A percentile compares a stretch with the other conserved stretches of the same genome.
Conservation (phyloP, 2,329 filamentous ascomycete genomes). For the Myriosclerotinia scirpicola region DNA sequence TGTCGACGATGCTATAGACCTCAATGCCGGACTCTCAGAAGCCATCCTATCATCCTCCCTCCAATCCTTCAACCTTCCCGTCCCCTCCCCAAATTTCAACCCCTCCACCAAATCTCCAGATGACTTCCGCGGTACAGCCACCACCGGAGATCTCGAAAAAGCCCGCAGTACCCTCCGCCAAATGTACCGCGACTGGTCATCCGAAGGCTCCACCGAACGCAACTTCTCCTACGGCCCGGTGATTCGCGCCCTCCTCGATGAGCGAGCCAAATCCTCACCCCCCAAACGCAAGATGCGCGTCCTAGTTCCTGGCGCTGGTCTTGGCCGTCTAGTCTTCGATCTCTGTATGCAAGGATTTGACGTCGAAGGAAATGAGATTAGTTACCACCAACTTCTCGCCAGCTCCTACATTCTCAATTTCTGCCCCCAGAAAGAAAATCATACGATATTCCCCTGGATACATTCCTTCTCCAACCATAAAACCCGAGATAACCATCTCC, state of each 20-base stretch:
- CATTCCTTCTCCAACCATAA: slow-evolving; percentile 85
- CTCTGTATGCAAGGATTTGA: slow-evolving; percentile 71
- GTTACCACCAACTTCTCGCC: slow-evolving; percentile 91
- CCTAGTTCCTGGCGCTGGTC: slow-evolving; percentile 84
- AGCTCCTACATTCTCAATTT: slow-evolving; percentile 75
- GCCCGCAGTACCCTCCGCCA: slow-evolving; percentile 89
- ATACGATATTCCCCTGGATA: slow-evolving; percentile 81
- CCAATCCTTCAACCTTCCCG: slow-evolving; percentile 58
- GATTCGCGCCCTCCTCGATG: slow-evolving; percentile 59
- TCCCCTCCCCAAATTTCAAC: slow-evolving; percentile 11
- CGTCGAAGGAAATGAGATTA: slow-evolving; percentile 91
- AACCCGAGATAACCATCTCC: slow-evolving; percentile 72
- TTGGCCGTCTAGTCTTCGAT: slow-evolving; percentile 88
- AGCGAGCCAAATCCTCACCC: slow-evolving; percentile 40
- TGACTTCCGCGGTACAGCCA: slow-evolving; percentile 71
- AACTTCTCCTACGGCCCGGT: slow-evolving; percentile 76
- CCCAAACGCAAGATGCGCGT: slow-evolving; percentile 48
- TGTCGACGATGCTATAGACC: slow-evolving; percentile 84
- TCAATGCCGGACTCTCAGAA: slow-evolving; percentile 80
- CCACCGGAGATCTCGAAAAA: slow-evolving; percentile 78
- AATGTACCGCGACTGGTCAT: slow-evolving; percentile 93
- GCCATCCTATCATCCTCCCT: slow-evolving; percentile 72
- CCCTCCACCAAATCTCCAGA: slow-evolving; percentile 34
- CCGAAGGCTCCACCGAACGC: slow-evolving; percentile 71
- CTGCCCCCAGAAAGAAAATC: slow-evolving; percentile 59